Base-by-base conservation (phyloP, 306 rosid genomes). In the Glycine latifolia region DNA sequence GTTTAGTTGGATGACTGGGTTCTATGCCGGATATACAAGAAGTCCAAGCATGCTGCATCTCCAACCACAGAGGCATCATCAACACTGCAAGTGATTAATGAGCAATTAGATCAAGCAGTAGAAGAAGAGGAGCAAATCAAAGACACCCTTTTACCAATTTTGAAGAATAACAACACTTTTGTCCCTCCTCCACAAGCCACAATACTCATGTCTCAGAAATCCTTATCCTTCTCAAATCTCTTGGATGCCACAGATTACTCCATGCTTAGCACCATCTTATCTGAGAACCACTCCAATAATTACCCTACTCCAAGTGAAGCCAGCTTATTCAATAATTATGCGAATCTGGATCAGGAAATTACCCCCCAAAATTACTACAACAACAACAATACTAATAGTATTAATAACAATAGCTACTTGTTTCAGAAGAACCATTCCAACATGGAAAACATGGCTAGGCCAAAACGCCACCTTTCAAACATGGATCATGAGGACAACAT, bases 1-100 rank as follows among this genome's bases (percentile, higher is more conserved):
- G 41, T 37, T 37, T 12, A 69, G 75, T 47, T 69, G 75, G 75
- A 69, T 69, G 75, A 69, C 0, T 69, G 75, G 75, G 75, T 69
- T 17, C 58, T 69, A 0, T 69, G 75, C 41, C 41, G 75, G 41
- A 69, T 69, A 69, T 69, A 69, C 75, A 69, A 69, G 43, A 69
- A 47, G 58, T 47, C 58, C 10, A 69, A 69, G 6, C 55, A 69
- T 20, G 8, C 39, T 47, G 10, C 3, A 17, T 11, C 43, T 46
- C 5, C 75, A 46, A 17, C 37, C 0, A 69, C 56, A 16, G 74
- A 69, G 9, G 39, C 74, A 69, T 10, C 55, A 17, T 0, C 9
- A 33, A 2, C 56, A 69, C 16, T 69, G 56, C 56, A 69, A 47
- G 16, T 8, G 33, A 20, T 26, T 2, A 67, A 46, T 17, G 41